Percentiles rank a stretch among this genome's conserved stretches.
Conservation (phyloP, 1,139 yeast genomes). For the Pichia sp. region DNA sequence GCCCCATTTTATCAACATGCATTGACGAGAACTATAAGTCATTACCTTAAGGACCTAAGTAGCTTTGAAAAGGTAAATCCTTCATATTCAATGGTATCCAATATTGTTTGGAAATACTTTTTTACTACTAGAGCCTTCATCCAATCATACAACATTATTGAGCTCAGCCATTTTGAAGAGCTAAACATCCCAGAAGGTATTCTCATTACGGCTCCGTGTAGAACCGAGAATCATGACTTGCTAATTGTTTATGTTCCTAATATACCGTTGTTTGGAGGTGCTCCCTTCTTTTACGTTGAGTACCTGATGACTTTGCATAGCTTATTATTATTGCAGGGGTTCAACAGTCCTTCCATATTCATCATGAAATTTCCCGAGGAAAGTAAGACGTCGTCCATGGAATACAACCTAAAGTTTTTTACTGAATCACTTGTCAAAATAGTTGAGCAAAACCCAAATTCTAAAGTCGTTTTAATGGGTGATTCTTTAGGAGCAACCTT, state of each 20-base stretch:
- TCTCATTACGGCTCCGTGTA: slow-evolving; percentile 32
- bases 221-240: slow-evolving; percentile 32
- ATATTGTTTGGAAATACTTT: slow-evolving; percentile 29
- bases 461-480: slow-evolving; percentile 35
- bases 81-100: slow-evolving; percentile 26
- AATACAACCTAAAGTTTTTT: slow-evolving; percentile 30
- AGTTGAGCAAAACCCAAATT: slow-evolving; percentile 19
- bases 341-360: slow-evolving; percentile 40
- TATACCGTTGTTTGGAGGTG: slow-evolving; percentile 27
- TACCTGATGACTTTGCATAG: slow-evolving; percentile 36
- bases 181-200: slow-evolving; percentile 24
- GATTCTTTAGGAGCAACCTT: slow-evolving; percentile 44
- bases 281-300: slow-evolving; percentile 38
- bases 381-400: slow-evolving; percentile 25
- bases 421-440: slow-evolving; percentile 34
- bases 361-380: slow-evolving; percentile 33
- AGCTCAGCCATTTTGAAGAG: slow-evolving; percentile 25
- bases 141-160: slow-evolving; percentile 31
- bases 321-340: slow-evolving; percentile 40
- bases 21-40: slow-evolving; percentile 19
- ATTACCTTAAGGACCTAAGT: slow-evolving; percentile 20
- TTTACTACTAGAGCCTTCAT: slow-evolving; percentile 26
- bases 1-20: slow-evolving; percentile 28
- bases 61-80: slow-evolving; percentile 20
- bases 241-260: slow-evolving; percentile 36